Base-by-base conservation (phyloP, 1,284 basidiomycete species). In the Pholiota adiposa region DNA sequence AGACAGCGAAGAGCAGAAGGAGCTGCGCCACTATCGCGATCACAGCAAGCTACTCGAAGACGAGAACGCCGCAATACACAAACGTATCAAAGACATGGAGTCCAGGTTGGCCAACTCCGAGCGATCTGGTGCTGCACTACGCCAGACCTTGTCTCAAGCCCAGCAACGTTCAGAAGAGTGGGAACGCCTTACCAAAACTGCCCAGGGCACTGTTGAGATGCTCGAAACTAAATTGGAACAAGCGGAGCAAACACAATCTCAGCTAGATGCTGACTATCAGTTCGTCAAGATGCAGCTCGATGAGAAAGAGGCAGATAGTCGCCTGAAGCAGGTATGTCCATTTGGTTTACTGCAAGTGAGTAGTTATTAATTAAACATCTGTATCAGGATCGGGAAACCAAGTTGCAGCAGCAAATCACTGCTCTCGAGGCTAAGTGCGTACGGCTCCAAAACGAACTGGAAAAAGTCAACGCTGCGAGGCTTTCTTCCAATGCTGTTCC, bases 151-250 rank as follows among this genome's bases (percentile, higher is more conserved):
- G 23, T 72, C 81, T 27, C 87, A 89, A 63, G 86, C 88, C 25
- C 88, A 92, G 64, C 88, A 91, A 69, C 89, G 89, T 34, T 81
- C 88, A 3, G 76, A 82, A 1, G 92, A 93, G 65, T 92, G 90
- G 90, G 91, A 93, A 73, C 82, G 82, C 64, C 86, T 86, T 40
- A 84, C 88, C n/a, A 87, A 86, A 67, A 88, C 90, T 62, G 81
- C 82, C 54, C 88, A 92, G 70, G 76, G 75, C 18, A 81, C 87
- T 60, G 72, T 92, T 16, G 86, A 89, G 67, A 68, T 79, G 60
- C 80, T 79, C 16, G 80, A 80, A 60, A 84, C 83, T 49, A 82
- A 83, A 67, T 70, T 90, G 14, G 88, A 92, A 44, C 83, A 89
- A 51, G 76, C 80, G 5, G 89, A 92, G 63, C 84, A 89, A 67